phyloP scores from a whole-genome alignment of 1,139 yeast species.

The Kodamaea ohmeri region DNA sequence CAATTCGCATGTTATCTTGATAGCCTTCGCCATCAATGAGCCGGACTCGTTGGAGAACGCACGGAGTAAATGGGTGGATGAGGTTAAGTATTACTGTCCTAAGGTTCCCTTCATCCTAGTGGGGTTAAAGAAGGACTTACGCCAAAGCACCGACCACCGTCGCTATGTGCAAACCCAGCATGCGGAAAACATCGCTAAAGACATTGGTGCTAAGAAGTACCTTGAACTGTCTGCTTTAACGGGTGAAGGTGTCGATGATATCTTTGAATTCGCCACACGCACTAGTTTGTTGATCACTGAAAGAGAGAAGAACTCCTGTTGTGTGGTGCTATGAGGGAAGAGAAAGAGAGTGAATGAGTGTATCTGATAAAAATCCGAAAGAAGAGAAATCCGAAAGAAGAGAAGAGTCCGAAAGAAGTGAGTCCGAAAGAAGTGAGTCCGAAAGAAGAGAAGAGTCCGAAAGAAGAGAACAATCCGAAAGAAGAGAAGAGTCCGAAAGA shows the following conservation, averaged over 20 bases:
- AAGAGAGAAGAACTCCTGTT: conserved; percentile 31
- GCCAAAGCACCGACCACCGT: conserved; percentile 27
- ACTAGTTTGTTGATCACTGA: conserved; percentile 50
- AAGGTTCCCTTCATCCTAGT: conserved; percentile 62
- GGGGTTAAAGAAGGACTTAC: conserved; percentile 67
- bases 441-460: not conserved
- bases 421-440: no score
- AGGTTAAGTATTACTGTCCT: conserved; percentile 66
- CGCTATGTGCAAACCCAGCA: conserved; percentile 36
- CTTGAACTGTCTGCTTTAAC: conserved; percentile 75
- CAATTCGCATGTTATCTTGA: conserved; percentile 69
- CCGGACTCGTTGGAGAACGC: conserved; percentile 72
- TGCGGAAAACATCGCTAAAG: conserved; percentile 59
- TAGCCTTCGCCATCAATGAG: conserved; percentile 69
- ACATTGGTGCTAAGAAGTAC: conserved; percentile 67
- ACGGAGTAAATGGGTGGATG: conserved; percentile 68
- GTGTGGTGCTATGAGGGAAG: conserved; percentile 28
- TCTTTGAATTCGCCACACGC: conserved; percentile 73
- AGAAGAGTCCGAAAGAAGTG: no score
- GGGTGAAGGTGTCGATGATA: conserved; percentile 81
- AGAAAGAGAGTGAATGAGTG: not conserved
- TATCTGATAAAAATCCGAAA: not conserved
- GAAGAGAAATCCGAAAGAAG: not conserved
- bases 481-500: no score
- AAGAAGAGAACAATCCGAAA: no score